phyloP scores from a whole-genome alignment of 2,329 filamentous ascomycete genomes.

The Verruconis gallopava region DNA sequence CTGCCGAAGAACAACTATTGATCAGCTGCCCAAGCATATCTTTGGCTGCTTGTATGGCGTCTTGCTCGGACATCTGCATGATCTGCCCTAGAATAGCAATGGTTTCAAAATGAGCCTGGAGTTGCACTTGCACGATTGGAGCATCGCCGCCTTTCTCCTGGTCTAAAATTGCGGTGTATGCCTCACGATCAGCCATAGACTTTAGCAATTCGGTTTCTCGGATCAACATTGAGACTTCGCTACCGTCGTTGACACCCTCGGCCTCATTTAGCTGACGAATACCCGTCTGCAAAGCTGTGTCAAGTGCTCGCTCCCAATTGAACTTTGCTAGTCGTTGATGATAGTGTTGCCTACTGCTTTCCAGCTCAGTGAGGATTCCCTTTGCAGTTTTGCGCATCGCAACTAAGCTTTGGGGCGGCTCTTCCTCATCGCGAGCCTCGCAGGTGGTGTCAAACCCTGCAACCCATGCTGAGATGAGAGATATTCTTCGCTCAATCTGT shows the following conservation, averaged over 20 bases:
- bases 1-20: conserved; percentile 58
- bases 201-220: conserved; percentile 81
- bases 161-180: conserved; percentile 63
- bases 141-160: conserved; percentile 73
- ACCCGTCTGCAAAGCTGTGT: conserved; percentile 77
- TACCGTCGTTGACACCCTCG: conserved; percentile 49
- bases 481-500: conserved; percentile 72
- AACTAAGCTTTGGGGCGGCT: conserved; percentile 50
- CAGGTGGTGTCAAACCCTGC: conserved; percentile 78
- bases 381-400: conserved; percentile 79
- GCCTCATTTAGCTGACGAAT: conserved; percentile 62
- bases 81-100: conserved; percentile 72
- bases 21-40: conserved; percentile 65
- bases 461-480: conserved; percentile 81
- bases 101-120: conserved; percentile 86
- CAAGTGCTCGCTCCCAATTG: conserved; percentile 78
- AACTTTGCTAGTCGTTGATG: conserved; percentile 69
- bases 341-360: conserved; percentile 79
- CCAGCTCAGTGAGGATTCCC: conserved; percentile 78
- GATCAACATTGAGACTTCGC: conserved; percentile 58
- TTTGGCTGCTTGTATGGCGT: conserved; percentile 70
- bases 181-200: conserved; percentile 67
- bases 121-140: conserved; percentile 64
- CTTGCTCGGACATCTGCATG: conserved; percentile 66
- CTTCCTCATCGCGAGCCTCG: conserved; percentile 55